A percentile compares a stretch with the other conserved stretches of the same genome.
Conservation (phyloP, 2,329 filamentous ascomycete genomes). For the Diaporthe sp. region DNA sequence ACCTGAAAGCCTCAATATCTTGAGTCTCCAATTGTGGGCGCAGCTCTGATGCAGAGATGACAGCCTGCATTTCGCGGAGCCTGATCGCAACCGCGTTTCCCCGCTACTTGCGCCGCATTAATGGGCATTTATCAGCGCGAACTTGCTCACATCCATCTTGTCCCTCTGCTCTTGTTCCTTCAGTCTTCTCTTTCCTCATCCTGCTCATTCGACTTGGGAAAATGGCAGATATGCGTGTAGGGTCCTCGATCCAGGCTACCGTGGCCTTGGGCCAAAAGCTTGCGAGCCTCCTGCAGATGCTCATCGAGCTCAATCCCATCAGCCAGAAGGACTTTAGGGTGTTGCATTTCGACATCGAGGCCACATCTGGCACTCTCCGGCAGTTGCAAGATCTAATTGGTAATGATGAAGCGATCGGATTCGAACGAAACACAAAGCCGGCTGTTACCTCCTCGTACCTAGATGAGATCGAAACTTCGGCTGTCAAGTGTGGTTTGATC, state of each 20-base stretch:
- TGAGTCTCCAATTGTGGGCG: constrained; percentile 23
- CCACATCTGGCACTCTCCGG: constrained; percentile 3
- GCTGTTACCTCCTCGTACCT: constrained; percentile 7
- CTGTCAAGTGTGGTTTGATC: constrained; percentile 33
- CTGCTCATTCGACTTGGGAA: not conserved
- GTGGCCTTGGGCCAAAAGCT: constrained; percentile 36
- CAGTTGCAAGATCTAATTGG: constrained; percentile 24
- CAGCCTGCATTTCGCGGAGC: not conserved
- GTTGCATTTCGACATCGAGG: not conserved
- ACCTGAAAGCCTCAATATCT: constrained; percentile 16
- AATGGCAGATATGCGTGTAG: constrained; percentile 9
- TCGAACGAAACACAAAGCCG: too few species aligned
- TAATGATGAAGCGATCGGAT: not conserved
- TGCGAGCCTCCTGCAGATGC: constrained; percentile 16
- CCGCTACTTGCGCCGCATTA: not conserved
- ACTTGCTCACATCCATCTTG: not conserved
- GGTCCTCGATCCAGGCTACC: constrained; percentile 24
- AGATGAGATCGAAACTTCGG: constrained; percentile 14
- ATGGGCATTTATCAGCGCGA: not conserved
- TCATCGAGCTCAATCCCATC: not conserved
- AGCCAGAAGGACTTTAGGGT: not conserved
- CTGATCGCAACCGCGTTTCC: not conserved
- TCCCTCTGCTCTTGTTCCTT: not conserved
- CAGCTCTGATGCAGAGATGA: not conserved
- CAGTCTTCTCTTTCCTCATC: too few species aligned